Conservation (phyloP, 2,329 filamentous ascomycete genomes). For the Didymella segeticola region DNA sequence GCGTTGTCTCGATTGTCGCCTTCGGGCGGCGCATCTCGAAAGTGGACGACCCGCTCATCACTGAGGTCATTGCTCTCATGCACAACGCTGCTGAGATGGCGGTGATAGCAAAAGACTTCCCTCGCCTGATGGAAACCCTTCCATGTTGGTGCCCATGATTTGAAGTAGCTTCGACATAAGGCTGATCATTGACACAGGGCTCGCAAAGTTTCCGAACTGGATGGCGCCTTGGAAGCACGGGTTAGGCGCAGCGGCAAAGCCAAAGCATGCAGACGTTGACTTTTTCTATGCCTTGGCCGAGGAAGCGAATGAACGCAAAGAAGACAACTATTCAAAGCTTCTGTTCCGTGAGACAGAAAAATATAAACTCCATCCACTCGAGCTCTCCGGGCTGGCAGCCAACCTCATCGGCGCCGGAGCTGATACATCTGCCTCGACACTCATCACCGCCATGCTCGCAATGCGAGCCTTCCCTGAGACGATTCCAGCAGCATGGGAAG, state of each 20-base stretch:
- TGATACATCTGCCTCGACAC: conserved; percentile 44
- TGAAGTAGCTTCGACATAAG: neutral
- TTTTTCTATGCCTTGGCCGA: conserved; percentile 45
- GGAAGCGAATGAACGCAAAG: conserved; percentile 41
- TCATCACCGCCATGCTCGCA: conserved; percentile 44
- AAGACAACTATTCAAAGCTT: conserved; percentile 44
- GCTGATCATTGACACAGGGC: neutral
- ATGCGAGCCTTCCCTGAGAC: conserved; percentile 46
- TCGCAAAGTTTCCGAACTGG: conserved; percentile 35
- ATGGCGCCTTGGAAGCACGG: conserved; percentile 47
- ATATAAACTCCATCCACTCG: conserved; percentile 36
- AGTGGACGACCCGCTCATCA: conserved; percentile 63
- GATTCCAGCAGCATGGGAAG: conserved; percentile 39
- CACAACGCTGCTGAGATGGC: conserved; percentile 63
- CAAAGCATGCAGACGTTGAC: conserved; percentile 37
- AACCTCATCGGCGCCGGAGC: conserved; percentile 45
- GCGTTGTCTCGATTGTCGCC: conserved; percentile 63
- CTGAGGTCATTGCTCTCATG: conserved; percentile 65
- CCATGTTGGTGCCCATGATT: conserved; percentile 38
- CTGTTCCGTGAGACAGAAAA: conserved; percentile 52
- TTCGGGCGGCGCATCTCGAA: conserved; percentile 61
- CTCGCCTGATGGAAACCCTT: conserved; percentile 65
- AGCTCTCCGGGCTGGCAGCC: conserved; percentile 42
- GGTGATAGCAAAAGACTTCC: conserved; percentile 60
- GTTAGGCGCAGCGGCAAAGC: conserved; percentile 33